A percentile compares a stretch with the other conserved stretches of the same genome.
Evolutionary conservation across 163 green algal genomes (phyloP).

Genomic region (Prototheca cutis): DNA sequence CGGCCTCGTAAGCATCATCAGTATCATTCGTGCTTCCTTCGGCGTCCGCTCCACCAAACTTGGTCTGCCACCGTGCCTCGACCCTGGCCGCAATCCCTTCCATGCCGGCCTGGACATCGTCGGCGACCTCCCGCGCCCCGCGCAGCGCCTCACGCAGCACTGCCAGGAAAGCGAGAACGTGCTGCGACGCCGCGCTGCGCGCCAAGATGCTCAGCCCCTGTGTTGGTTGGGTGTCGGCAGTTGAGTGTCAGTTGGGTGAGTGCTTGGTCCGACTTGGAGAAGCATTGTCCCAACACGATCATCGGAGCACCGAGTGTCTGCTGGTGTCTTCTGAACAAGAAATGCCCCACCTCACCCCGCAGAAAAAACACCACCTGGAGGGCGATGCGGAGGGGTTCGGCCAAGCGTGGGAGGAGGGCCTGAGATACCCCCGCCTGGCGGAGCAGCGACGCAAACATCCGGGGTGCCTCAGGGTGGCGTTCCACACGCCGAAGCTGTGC

Average conservation of each 20-base stretch:
- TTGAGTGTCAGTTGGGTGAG: too few relatives aligned
- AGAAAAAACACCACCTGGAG: slow-evolving; percentile 8
- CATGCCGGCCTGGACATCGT: slow-evolving; percentile 6
- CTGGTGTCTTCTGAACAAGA: too few relatives aligned
- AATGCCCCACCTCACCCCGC: too few relatives aligned
- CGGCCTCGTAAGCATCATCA: not conserved
- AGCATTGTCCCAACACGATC: too few relatives aligned
- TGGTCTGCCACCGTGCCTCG: slow-evolving; percentile 9
- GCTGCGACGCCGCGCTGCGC: slow-evolving; percentile 36
- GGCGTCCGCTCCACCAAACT: not conserved
- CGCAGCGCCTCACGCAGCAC: slow-evolving; percentile 27
- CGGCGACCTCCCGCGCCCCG: slow-evolving; percentile 18
- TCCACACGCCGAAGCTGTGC: slow-evolving; percentile 42
- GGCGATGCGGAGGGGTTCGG: slow-evolving; percentile 35
- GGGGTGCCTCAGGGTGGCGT: slow-evolving; percentile 44
- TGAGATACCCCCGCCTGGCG: slow-evolving; percentile 37
- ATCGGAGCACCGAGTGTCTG: too few relatives aligned
- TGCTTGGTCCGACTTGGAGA: too few relatives aligned
- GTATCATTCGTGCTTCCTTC: too few relatives aligned
- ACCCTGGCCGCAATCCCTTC: slow-evolving; percentile 3
- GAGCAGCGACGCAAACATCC: slow-evolving; percentile 62
- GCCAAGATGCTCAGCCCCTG: slow-evolving; percentile 51
- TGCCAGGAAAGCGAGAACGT: slow-evolving; percentile 50
- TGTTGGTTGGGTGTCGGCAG: too few relatives aligned
- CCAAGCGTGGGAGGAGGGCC: slow-evolving; percentile 44